Conservation (phyloP, 306 rosid genomes). For the Gastrolobium villosum region DNA sequence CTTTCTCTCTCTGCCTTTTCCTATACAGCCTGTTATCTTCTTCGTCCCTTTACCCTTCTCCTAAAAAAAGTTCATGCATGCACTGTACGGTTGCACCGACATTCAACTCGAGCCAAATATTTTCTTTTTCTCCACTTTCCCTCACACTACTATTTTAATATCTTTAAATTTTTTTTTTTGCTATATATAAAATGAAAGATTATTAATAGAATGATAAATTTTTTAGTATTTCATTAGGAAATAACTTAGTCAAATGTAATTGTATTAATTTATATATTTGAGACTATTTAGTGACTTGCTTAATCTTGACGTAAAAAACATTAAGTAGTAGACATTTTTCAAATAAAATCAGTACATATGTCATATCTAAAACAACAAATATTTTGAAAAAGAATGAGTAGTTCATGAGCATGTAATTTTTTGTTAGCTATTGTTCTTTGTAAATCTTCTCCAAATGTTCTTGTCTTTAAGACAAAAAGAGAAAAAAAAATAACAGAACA, state of each 20-base stretch:
- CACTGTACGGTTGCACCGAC: constrained; percentile 61
- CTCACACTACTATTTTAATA: background rate
- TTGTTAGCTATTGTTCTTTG: background rate
- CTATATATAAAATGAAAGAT: background rate
- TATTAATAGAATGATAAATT: too few relatives aligned
- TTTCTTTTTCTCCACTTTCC: constrained; percentile 25
- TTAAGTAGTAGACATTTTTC: too few relatives aligned
- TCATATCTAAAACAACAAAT: too few relatives aligned
- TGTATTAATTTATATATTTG: too few relatives aligned
- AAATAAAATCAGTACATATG: too few relatives aligned
- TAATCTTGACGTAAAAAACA: too few relatives aligned
- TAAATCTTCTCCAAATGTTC: background rate
- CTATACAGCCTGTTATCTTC: constrained; percentile 49
- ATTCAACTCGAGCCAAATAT: constrained; percentile 47
- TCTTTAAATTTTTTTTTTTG: background rate
- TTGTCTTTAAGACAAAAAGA: background rate
- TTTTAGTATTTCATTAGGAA: too few relatives aligned
- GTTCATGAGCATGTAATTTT: background rate
- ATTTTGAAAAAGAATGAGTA: background rate
- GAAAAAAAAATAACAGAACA: background rate
- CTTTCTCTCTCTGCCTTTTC: constrained; percentile 16
- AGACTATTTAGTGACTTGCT: too few relatives aligned
- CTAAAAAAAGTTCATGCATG: constrained; percentile 32
- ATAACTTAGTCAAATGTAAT: too few relatives aligned
- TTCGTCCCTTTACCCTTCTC: background rate